Conservation (phyloP, 1,284 basidiomycete species). For the Cutaneotrichosporon sp. region DNA sequence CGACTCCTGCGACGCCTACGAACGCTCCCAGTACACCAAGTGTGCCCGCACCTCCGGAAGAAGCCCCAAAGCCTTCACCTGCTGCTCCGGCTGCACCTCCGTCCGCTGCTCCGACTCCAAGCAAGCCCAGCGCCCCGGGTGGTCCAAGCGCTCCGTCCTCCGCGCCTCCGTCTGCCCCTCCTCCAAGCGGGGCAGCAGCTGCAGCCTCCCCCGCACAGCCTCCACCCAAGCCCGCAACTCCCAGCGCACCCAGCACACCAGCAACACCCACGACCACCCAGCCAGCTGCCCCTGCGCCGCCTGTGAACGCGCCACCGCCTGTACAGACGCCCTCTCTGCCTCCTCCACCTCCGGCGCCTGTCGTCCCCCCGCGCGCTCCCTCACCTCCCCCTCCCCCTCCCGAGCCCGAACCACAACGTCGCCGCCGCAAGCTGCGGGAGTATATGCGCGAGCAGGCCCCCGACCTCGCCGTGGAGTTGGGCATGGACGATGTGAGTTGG, state of each 20-base stretch:
- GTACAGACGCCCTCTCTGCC: background rate
- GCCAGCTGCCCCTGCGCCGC: background rate
- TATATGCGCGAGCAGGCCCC: conserved; percentile 32
- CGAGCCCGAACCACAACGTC: conserved; percentile 27
- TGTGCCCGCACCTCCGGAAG: too few relatives aligned
- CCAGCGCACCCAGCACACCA: background rate
- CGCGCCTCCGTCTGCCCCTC: background rate
- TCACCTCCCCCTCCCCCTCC: conserved; percentile 11
- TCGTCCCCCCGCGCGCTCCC: background rate
- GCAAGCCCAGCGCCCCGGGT: too few relatives aligned
- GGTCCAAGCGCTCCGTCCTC: too few relatives aligned
- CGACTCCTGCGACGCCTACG: background rate
- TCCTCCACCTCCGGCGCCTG: conserved; percentile 1
- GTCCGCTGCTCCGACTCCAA: too few relatives aligned
- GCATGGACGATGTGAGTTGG: conserved; percentile 31
- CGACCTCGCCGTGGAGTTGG: conserved; percentile 35
- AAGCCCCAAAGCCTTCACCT: too few relatives aligned
- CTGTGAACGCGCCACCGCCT: background rate
- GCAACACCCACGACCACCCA: background rate
- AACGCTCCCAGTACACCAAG: too few relatives aligned
- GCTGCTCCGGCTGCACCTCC: too few relatives aligned
- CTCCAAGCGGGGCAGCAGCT: background rate
- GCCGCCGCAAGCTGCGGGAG: conserved; percentile 37
- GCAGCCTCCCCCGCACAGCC: background rate
- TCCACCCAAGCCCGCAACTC: background rate